Evolutionary conservation across 2,329 filamentous ascomycete genomes (phyloP).

Genomic region (Epichloe hybrida): DNA sequence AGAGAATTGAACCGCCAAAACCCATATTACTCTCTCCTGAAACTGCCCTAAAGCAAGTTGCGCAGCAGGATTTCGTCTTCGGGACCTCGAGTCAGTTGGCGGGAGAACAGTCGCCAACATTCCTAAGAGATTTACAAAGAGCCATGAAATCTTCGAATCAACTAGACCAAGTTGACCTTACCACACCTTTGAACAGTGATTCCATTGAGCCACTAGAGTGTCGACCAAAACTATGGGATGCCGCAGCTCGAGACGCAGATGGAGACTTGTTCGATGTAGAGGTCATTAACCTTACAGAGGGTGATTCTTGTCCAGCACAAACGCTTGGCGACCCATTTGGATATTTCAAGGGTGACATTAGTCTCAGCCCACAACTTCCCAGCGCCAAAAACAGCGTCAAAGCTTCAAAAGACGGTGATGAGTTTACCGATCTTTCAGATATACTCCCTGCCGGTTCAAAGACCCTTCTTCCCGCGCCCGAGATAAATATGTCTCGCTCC

Average conservation of each 20-base stretch:
- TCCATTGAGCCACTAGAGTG: constrained; percentile 18
- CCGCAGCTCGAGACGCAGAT: constrained; percentile 51
- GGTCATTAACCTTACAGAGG: constrained; percentile 42
- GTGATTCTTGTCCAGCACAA: constrained; percentile 19
- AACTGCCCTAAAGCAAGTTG: constrained; percentile 51
- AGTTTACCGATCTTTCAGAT: constrained; percentile 14
- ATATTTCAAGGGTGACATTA: constrained; percentile 15
- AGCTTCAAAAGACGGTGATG: constrained; percentile 6
- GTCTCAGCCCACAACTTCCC: not conserved
- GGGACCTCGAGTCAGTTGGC: constrained; percentile 77
- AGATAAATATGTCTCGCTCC: not conserved
- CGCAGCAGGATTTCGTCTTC: constrained; percentile 66
- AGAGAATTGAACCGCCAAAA: constrained; percentile 27
- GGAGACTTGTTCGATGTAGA: constrained; percentile 52
- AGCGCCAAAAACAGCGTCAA: not conserved
- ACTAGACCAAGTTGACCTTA: constrained; percentile 25
- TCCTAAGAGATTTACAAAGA: constrained; percentile 47
- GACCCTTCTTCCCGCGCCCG: not conserved
- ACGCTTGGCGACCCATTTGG: constrained; percentile 24
- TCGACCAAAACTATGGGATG: constrained; percentile 49
- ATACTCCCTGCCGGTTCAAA: constrained; percentile 7
- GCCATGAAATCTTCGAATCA: constrained; percentile 47
- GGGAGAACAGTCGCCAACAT: constrained; percentile 54
- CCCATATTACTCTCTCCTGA: constrained; percentile 52
- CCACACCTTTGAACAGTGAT: constrained; percentile 26